These are phyloP conservation scores for Apiospora saccharicola DNA, from an alignment of 2,329 filamentous ascomycete genomes.

Conservation along the genomic window DNA sequence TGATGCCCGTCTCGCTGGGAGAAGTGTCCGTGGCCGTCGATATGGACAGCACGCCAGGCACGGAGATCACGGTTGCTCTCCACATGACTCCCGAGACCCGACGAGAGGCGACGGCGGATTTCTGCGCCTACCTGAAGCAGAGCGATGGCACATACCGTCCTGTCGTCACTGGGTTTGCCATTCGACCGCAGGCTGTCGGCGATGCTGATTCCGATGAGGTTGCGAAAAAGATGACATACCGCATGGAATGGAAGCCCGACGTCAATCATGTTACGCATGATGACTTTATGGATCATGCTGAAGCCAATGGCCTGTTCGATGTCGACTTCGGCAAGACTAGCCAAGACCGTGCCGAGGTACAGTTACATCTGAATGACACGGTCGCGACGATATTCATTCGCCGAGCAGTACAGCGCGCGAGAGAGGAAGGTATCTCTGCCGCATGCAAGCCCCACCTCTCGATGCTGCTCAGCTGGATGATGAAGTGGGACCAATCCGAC, in stretches of 20 bases:
- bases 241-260: slow-evolving; percentile 28
- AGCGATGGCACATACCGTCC: slow-evolving; percentile 25
- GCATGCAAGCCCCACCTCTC: slow-evolving; percentile 25
- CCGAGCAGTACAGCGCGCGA: slow-evolving; percentile 19
- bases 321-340: background rate
- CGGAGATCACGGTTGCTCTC: slow-evolving; percentile 29
- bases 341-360: background rate
- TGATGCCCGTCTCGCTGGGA: slow-evolving; percentile 27
- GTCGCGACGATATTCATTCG: slow-evolving; percentile 29
- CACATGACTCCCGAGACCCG: slow-evolving; percentile 23
- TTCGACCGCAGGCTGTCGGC: slow-evolving; percentile 23
- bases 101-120: slow-evolving; percentile 21
- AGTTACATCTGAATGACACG: slow-evolving; percentile 26
- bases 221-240: slow-evolving; percentile 28
- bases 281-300: slow-evolving; percentile 16
- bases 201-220: background rate
- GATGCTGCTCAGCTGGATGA: slow-evolving; percentile 29
- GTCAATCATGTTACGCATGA: slow-evolving; percentile 24
- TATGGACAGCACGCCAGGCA: slow-evolving; percentile 24
- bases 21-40: slow-evolving; percentile 27
- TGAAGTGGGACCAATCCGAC: slow-evolving; percentile 23
- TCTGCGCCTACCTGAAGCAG: slow-evolving; percentile 26
- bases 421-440: background rate
- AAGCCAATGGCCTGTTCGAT: slow-evolving; percentile 15
- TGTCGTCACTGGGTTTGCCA: slow-evolving; percentile 16